Percentiles rank a stretch among this genome's conserved stretches.
Evolutionary conservation across 2,329 filamentous ascomycete species (phyloP).

Genomic region (Amauroascus niger): DNA sequence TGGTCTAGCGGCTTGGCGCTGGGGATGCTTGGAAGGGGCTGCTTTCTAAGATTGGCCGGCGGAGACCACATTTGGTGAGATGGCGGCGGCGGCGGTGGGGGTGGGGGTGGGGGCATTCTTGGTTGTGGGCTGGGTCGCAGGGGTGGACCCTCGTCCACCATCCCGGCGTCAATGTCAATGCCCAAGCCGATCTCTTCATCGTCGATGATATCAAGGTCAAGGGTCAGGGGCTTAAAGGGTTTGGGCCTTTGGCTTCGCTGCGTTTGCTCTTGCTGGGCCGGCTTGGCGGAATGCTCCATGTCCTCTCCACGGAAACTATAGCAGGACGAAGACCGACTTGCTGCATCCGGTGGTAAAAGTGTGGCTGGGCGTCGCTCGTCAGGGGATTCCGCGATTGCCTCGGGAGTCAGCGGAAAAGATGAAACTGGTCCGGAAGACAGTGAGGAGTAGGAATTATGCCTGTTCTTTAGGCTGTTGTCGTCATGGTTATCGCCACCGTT

Average conservation of each 20-base stretch:
- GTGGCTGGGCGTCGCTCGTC: background rate
- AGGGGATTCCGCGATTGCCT: background rate
- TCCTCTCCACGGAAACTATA: conserved; percentile 6
- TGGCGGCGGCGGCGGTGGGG: background rate
- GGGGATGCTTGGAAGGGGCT: background rate
- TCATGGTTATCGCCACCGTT: background rate
- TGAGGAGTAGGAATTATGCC: conserved; percentile 2
- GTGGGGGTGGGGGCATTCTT: background rate
- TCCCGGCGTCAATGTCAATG: conserved; percentile 5
- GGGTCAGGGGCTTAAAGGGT: background rate
- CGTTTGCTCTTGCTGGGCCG: background rate
- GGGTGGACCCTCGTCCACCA: background rate
- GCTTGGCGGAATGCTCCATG: background rate
- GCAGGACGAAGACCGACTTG: conserved; percentile 5
- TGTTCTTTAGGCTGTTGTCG: background rate
- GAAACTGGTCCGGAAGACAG: conserved; percentile 3
- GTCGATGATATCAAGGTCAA: conserved; percentile 5
- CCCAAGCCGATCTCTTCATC: conserved; percentile 5
- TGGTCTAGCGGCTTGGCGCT: background rate
- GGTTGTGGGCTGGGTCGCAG: background rate
- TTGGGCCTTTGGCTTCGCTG: conserved; percentile 1
- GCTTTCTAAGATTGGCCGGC: background rate
- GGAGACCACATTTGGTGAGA: background rate
- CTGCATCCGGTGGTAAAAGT: background rate
- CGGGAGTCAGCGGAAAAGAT: background rate